phyloP scores from a whole-genome alignment of 2,329 filamentous ascomycete genomes.

The Aspergillus piperis region DNA sequence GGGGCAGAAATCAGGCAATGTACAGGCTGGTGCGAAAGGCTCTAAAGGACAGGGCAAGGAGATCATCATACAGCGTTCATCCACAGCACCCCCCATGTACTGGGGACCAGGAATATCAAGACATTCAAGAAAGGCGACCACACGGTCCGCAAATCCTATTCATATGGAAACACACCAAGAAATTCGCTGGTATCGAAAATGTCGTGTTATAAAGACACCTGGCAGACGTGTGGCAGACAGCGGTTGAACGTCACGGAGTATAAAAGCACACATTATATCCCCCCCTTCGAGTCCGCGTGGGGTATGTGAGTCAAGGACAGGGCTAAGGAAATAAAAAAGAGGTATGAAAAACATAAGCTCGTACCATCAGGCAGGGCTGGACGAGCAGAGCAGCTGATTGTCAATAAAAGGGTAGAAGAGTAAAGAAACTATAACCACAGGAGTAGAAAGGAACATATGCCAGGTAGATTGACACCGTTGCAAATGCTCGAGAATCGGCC shows the following conservation, averaged over 20 bases:
- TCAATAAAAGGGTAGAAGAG: conserved; percentile 12
- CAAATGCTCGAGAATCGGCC: conserved; percentile 40
- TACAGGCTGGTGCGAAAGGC: background rate
- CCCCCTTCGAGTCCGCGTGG: background rate
- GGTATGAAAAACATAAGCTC: conserved; percentile 4
- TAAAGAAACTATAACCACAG: conserved; percentile 32
- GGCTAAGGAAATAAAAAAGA: background rate
- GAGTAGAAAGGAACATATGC: conserved; percentile 36
- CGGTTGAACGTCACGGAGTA: conserved; percentile 1
- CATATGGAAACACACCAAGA: background rate
- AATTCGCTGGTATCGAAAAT: conserved; percentile 2
- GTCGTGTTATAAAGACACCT: conserved; percentile 1
- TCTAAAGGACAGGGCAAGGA: background rate
- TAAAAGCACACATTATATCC: conserved; percentile 2
- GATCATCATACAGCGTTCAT: conserved; percentile 5
- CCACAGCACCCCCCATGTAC: background rate
- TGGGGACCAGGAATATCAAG: background rate
- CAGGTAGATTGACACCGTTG: conserved; percentile 37
- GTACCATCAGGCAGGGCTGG: background rate
- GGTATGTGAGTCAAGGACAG: conserved; percentile 2
- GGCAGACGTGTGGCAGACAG: background rate
- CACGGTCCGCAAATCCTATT: background rate
- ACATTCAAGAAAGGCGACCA: background rate
- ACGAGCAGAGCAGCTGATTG: conserved; percentile 9
- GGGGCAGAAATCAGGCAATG: conserved; percentile 1